Evolutionary conservation across 441 rosid genomes (phyloP).

Genomic region (Eutrema salsugineum): DNA sequence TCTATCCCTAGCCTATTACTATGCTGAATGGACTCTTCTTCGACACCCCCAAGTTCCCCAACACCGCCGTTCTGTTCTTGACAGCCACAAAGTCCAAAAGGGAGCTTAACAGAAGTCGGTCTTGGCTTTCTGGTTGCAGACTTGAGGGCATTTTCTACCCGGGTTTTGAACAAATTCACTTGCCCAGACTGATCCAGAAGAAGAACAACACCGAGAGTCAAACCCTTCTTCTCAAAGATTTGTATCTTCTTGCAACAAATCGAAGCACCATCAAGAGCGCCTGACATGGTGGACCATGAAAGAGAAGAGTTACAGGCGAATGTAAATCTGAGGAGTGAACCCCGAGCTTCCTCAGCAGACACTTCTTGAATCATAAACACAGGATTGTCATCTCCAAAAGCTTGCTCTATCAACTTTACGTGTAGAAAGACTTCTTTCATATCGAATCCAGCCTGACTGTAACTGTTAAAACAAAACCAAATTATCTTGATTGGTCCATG

Average conservation of each 20-base stretch:
- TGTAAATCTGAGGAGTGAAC: constrained; percentile 64
- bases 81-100: constrained; percentile 94
- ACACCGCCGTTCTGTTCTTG: constrained; percentile 75
- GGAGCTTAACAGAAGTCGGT: constrained; percentile 64
- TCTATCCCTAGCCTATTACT: constrained; percentile 49
- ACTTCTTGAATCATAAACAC: constrained; percentile 72
- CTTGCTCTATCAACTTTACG: constrained; percentile 89
- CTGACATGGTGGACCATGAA: constrained; percentile 82
- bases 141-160: constrained; percentile 72
- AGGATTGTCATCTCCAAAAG: constrained; percentile 71
- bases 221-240: constrained; percentile 92
- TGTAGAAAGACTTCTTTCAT: constrained; percentile 94
- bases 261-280: constrained; percentile 68
- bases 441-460: constrained; percentile 84
- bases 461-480: constrained; percentile 42
- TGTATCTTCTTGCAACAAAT: constrained; percentile 80
- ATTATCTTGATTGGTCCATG: background rate
- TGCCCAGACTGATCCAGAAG: constrained; percentile 63
- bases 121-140: constrained; percentile 66
- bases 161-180: constrained; percentile 50
- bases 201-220: constrained; percentile 72
- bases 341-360: constrained; percentile 52
- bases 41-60: constrained; percentile 61
- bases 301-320: constrained; percentile 75
- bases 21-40: constrained; percentile 59